Base-by-base conservation (phyloP, 441 rosid genomes). In the Pelargonium fulgidum region DNA sequence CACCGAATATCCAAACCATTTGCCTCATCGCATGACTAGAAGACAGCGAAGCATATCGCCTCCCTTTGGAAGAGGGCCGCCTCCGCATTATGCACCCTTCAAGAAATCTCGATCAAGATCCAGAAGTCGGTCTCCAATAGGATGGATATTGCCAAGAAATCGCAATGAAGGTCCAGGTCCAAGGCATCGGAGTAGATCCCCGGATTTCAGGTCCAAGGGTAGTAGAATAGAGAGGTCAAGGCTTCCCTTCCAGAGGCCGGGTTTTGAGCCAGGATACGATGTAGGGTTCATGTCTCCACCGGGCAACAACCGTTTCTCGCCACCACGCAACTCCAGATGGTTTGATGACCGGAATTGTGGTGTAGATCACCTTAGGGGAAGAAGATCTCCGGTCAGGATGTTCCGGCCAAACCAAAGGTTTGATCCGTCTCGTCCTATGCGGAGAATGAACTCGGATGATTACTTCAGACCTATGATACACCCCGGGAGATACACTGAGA, bases 41-140 rank as follows among this genome's bases (percentile, higher is more conserved):
- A 82, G 86, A 78, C 85, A 80, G 0, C 81, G 87, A 78, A 79
- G 84, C 65, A 75, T 73, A 69, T 79, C 91, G 48, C 83, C 83
- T 1, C 65, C 66, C 10, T 33, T 70, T 50, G 80, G 76, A 63
- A 77, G 77, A 64, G 77, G 76, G 56, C 70, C 68, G 22, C 64
- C 64, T 59, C 64, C 64, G 4, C 67, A 74, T 66, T 65, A 76
- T 73, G 62, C 65, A 45, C 70, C 74, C 24, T 76, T 68, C 64
- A 76, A 73, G 75, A 81, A 72, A 62, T 69, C 81, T 36, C 76
- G 70, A 39, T 81, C 86, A 10, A 85, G 86, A 72, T 85, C 86
- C 12, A 79, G 88, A 75, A 79, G 85, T 58, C 83, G 76, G 14
- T 82, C 91, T 0, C 89, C 89, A 11, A 52, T 65, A 65, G 69